Evolutionary conservation across 2,329 filamentous ascomycete genomes (phyloP), one percentile per base, ranked within the genome.

Genomic region (Phyllachora maydis): DNA sequence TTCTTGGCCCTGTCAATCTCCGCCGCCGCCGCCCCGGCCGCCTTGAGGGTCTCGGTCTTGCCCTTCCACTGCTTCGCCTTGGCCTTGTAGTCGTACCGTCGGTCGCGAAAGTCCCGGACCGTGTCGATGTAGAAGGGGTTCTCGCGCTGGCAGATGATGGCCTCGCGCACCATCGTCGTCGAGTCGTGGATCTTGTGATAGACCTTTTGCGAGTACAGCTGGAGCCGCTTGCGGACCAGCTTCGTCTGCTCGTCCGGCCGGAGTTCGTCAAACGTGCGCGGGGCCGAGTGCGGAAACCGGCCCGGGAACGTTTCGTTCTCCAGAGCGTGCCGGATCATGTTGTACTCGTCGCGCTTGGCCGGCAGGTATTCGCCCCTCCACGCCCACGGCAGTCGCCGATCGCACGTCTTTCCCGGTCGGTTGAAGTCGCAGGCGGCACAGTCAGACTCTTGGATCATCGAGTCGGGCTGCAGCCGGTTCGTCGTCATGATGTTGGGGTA

Each of bases 401-500:
- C 88, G 42, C 88, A 98, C 1, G 82, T 95, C 50, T 98, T 98
- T 16, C 88, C 88, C 1, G 88, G 88, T 21, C 88, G 62, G 36
- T 98, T 98, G 57, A 98, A 98, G 45, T 98, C 90, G 47, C 90
- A 98, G 8, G 88, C 83, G 3, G 88, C 88, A 39, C 90, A 98
- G 38, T 92, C 81, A 1, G 83, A 79, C 43, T 98, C 90, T 22
- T 85, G 59, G 25, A 98, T 90, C 82, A 98, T 91, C n/a, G 88
- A 95, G 46, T 98, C 88, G 0, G 88, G 88, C 37, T 98, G 88
- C 22, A 98, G 50, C 45, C 88, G 76, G 46, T 98, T 98, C 2
- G 88, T 98, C 2, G 90, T 98, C 90, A 98, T 98, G 45, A 98
- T 98, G 47, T 98, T 98, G 7, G 88, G 88, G 44, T 98, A 98